Percentiles rank a stretch among this genome's conserved stretches.
phyloP scores from a whole-genome alignment of 257 asterid species.

The Oldenlandia corymbosa region DNA sequence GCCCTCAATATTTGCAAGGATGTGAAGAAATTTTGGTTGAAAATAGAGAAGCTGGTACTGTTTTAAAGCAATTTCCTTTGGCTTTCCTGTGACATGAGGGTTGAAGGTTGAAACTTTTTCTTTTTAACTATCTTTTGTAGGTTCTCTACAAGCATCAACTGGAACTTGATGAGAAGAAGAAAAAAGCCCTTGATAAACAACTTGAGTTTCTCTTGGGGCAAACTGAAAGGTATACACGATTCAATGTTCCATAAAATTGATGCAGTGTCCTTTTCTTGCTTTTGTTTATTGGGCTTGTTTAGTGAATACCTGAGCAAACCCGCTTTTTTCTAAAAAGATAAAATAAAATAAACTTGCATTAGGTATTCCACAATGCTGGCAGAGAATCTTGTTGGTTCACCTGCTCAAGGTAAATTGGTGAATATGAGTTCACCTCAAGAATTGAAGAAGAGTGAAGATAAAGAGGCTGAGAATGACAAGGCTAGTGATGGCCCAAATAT shows the following conservation, averaged over 20 bases:
- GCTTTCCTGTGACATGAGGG: slow-evolving; percentile 6
- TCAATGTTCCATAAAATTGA: neutral
- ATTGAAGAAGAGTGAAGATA: slow-evolving; percentile 30
- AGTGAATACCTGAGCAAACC: slow-evolving; percentile 1
- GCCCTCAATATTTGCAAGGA: slow-evolving; percentile 90
- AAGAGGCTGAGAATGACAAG: slow-evolving; percentile 33
- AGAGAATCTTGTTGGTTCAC: slow-evolving; percentile 78
- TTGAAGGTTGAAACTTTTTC: slow-evolving; percentile 21
- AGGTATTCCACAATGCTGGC: slow-evolving; percentile 99
- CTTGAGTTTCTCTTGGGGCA: slow-evolving; percentile 98
- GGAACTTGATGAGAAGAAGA: slow-evolving; percentile 86
- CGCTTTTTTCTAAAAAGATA: slow-evolving; percentile 12
- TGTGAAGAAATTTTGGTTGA: slow-evolving; percentile 92
- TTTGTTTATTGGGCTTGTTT: neutral
- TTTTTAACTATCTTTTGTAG: slow-evolving; percentile 32
- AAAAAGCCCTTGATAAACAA: slow-evolving; percentile 89
- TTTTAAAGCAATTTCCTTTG: slow-evolving; percentile 16
- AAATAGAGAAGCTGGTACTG: slow-evolving; percentile 93
- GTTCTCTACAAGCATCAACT: slow-evolving; percentile 92
- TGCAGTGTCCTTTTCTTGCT: neutral
- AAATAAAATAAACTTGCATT: too few relatives aligned
- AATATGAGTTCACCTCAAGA: slow-evolving; percentile 34
- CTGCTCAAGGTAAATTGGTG: slow-evolving; percentile 39
- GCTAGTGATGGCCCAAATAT: slow-evolving; percentile 35
- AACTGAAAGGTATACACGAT: slow-evolving; percentile 75